Percentiles rank a stretch among this genome's conserved stretches.
phyloP scores from a whole-genome alignment of 768 basidiomycete species.

The Tylopilus intermedius region DNA sequence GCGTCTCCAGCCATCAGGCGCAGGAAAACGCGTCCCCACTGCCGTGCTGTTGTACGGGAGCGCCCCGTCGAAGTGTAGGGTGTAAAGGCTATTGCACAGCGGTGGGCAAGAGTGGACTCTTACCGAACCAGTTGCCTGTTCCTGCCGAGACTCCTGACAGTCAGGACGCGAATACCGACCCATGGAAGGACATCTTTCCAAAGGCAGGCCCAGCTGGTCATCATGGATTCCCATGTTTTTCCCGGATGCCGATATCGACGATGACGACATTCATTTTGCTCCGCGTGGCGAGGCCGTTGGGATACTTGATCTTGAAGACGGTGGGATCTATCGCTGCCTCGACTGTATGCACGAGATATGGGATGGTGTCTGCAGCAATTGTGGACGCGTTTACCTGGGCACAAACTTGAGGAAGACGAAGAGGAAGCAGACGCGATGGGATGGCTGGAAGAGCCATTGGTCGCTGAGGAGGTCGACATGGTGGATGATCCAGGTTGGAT shows the following conservation, averaged over 20 bases:
- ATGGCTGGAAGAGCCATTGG: slow-evolving; percentile 37
- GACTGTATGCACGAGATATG: slow-evolving; percentile 78
- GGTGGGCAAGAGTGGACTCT: slow-evolving; percentile 51
- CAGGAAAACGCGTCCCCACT: slow-evolving; percentile 43
- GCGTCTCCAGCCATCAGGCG: slow-evolving; percentile 27
- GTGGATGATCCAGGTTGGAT: slow-evolving; percentile 31
- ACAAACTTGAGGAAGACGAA: slow-evolving; percentile 28
- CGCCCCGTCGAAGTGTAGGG: slow-evolving; percentile 46
- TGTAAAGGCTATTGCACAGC: slow-evolving; percentile 44
- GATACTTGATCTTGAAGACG: slow-evolving; percentile 69
- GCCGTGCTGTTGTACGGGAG: slow-evolving; percentile 39
- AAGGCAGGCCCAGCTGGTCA: slow-evolving; percentile 7
- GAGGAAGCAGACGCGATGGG: slow-evolving; percentile 29
- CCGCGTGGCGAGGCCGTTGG: slow-evolving; percentile 44
- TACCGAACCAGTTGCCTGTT: slow-evolving; percentile 23
- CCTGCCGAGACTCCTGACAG: slow-evolving; percentile 25
- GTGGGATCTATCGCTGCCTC: slow-evolving; percentile 69
- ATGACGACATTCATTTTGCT: slow-evolving; percentile 14
- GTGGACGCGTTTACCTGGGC: slow-evolving; percentile 58
- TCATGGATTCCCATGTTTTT: slow-evolving; percentile 21
- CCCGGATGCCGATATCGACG: slow-evolving; percentile 18
- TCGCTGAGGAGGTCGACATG: slow-evolving; percentile 27
- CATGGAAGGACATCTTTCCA: slow-evolving; percentile 64
- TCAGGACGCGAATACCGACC: slow-evolving; percentile 38
- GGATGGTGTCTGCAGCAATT: slow-evolving; percentile 60